Evolutionary conservation across 768 basidiomycete species (phyloP), one percentile per base, ranked within the genome.

Genomic region (Hysterangium stoloniferum): DNA sequence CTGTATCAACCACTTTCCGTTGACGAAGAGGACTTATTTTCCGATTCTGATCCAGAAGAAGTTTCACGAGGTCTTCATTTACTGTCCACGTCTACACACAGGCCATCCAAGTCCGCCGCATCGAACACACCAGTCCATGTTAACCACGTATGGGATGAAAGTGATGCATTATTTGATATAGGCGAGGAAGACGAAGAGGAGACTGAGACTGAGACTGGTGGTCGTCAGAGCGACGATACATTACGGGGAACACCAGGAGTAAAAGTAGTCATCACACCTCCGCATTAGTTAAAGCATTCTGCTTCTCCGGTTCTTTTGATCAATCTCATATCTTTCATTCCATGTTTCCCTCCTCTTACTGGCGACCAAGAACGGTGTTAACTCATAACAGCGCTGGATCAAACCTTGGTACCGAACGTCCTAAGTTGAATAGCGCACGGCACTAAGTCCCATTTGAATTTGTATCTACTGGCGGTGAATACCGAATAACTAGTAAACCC

Each of bases 1-100:
- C 69, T 92, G 4, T 92, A 92, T 64, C 79, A 77, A 35, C 88
- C 88, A 0, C 68, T 92, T 29, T 67, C 76, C 48, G 73, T 72
- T 1, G 77, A 75, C n/a, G 56, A 52, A 29, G 58, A 55, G 5
- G 52, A 52, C 0, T 51, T 60, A 3, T 55, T 59, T 56, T 69
- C 55, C 54, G 67, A 59, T 47, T 82, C 86, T 34, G 68, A 71
- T 2, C 46, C 55, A 0, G 53, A 50, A 42, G 75, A 76, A 20
- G 76, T 74, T 15, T 72, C 75, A 43, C 64, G 59, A 53, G 72
- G 69, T 9, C 75, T 77, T 1, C 84, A 78, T 52, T 69, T 85
- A 9, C 75, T 86, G 19, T 82, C 84, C 2, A 70, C 71, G n/a
- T n/a, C n/a, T 72, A 73, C 62, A 62, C 53, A 57, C 52, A 34